phyloP scores from a whole-genome alignment of 83 land plant genomes.

The Thuja plicata region DNA sequence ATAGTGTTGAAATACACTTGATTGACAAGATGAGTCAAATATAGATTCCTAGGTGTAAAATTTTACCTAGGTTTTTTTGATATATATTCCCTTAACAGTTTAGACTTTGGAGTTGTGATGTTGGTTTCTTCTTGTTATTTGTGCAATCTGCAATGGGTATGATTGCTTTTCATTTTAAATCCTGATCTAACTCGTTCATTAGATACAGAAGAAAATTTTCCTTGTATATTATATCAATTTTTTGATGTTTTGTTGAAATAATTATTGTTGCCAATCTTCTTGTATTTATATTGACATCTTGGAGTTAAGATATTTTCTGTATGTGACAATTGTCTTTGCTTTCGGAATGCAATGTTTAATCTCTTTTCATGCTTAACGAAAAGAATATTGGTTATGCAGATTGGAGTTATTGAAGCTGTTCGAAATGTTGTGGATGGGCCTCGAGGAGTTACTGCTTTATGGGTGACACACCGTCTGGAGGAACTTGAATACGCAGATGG shows the following conservation, averaged over 20 bases:
- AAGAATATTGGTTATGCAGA: slow-evolving; percentile 29
- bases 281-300: neutral
- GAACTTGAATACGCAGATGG: slow-evolving; percentile 98
- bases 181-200: neutral
- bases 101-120: neutral
- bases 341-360: neutral
- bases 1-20: neutral
- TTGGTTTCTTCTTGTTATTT: neutral
- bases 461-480: slow-evolving; percentile 99
- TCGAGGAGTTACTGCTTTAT: slow-evolving; percentile 74
- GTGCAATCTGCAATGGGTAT: neutral
- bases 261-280: neutral
- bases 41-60: neutral
- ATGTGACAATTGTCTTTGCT: neutral
- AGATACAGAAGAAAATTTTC: neutral
- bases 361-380: neutral
- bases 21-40: neutral
- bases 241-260: neutral
- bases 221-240: neutral
- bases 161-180: neutral
- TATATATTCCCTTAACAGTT: neutral
- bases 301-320: no score
- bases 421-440: slow-evolving; percentile 59
- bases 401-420: slow-evolving; percentile 91
- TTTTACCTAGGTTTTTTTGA: neutral